Base-by-base conservation (phyloP, 108 stramenopile genomes). In the Nitzschia sp. region DNA sequence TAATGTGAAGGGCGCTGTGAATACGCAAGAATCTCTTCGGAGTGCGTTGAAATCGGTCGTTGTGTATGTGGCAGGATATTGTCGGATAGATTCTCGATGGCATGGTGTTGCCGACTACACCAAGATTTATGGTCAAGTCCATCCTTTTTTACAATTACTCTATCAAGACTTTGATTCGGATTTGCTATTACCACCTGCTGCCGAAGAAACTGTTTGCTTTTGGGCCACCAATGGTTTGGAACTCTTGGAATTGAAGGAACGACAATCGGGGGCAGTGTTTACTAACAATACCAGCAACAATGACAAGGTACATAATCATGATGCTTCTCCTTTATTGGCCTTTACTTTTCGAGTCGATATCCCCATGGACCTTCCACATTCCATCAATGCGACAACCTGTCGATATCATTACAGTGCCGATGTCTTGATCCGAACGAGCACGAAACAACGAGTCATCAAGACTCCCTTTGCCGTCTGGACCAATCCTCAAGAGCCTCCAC, bases 311-410 rank as follows among this genome's bases (percentile, higher is more conserved):
- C 25, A n/a, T n/a, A n/a, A n/a, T n/a, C n/a, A n/a, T n/a, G n/a
- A n/a, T n/a, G n/a, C n/a, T n/a, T 19, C 16, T 1, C 22, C 55
- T 26, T 19, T 64, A 0, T 53, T 83, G 52, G 79, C 81, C 3
- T 86, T 73, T 63, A 81, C 85, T 36, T 86, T 83, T 72, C 82
- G 82, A 36, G 62, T 68, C 22, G 75, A 83, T 45, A 35, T 86
- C 28, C 85, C 85, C 1, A 16, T 45, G 19, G 77, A 80, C 44
- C 46, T 81, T 31, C 84, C 84, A 2, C 78, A 73, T 32, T 70
- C 85, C 13, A 45, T 81, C 29, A 34, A 63, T 29, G 79, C 82
- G 1, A 80, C 66, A 1, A 72, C 77, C 6, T 80, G 78, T 61
- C 72, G 80, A 56, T 86, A 81, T 41, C 79, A 55, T 62, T 86